Conservation (phyloP, 2,329 filamentous ascomycete genomes). For the Beauveria brongniartii region DNA sequence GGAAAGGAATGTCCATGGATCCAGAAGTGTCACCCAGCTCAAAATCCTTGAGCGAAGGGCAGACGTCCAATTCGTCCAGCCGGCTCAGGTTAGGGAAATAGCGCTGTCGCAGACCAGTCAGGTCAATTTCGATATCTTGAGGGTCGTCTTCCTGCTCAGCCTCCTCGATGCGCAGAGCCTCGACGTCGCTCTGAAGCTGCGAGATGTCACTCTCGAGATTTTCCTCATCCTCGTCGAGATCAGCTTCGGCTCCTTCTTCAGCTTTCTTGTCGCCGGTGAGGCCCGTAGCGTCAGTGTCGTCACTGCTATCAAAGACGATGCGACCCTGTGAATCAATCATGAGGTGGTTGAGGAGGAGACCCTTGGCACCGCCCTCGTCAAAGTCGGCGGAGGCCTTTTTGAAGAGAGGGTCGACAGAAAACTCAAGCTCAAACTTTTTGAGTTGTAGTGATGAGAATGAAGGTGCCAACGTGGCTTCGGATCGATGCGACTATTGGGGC, state of each 20-base stretch:
- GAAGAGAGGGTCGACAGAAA: conserved; percentile 95
- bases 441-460: conserved; percentile 83
- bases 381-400: conserved; percentile 98
- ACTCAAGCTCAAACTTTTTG: conserved; percentile 97
- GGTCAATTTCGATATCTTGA: conserved; percentile 64
- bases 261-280: conserved; percentile 51
- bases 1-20: conserved; percentile 81
- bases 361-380: conserved; percentile 95
- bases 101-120: conserved; percentile 61
- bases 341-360: conserved; percentile 89
- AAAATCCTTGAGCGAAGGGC: conserved; percentile 88
- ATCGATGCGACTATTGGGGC: conserved; percentile 51
- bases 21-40: conserved; percentile 81
- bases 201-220: conserved; percentile 22
- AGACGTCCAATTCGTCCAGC: conserved; percentile 83
- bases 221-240: conserved; percentile 29
- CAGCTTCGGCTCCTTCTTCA: conserved; percentile 32
- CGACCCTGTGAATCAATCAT: conserved; percentile 86
- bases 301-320: conserved; percentile 97
- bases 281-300: conserved; percentile 90
- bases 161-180: conserved; percentile 28
- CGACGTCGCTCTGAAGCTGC: conserved; percentile 13
- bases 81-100: conserved; percentile 78
- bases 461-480: conserved; percentile 84
- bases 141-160: conserved; percentile 34